Percentiles rank a stretch among this genome's conserved stretches.
Evolutionary conservation across 2,329 filamentous ascomycete genomes (phyloP).

Genomic region (Alternaria arbusti): DNA sequence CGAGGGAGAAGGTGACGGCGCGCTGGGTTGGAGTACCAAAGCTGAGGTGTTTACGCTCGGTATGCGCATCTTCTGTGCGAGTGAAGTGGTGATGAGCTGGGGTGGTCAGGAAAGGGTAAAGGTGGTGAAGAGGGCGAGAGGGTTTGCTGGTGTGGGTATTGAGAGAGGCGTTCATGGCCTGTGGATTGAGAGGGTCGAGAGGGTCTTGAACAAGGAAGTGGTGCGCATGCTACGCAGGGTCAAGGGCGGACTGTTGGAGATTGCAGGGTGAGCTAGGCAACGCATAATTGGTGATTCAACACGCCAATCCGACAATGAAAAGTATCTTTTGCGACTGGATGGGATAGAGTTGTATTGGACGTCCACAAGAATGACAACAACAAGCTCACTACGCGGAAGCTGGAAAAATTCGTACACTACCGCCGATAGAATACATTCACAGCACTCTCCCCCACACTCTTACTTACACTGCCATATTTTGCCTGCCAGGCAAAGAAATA

Average conservation of each 20-base stretch:
- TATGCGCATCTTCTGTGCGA: conserved; percentile 51
- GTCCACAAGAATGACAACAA: background rate
- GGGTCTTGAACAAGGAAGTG: conserved; percentile 35
- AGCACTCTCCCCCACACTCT: conserved; percentile 33
- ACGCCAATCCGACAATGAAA: background rate
- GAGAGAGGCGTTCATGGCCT: conserved; percentile 41
- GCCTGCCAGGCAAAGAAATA: conserved; percentile 99
- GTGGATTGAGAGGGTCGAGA: conserved; percentile 46
- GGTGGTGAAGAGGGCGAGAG: conserved; percentile 35
- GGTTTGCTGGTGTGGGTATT: conserved; percentile 29
- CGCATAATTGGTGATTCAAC: background rate
- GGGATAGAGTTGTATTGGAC: background rate
- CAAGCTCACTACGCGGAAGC: background rate
- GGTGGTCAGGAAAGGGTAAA: conserved; percentile 18
- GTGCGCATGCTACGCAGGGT: conserved; percentile 13
- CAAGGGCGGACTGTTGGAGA: conserved; percentile 3
- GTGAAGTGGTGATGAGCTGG: conserved; percentile 49
- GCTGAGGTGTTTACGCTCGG: conserved; percentile 70
- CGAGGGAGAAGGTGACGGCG: conserved; percentile 61
- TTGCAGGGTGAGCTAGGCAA: background rate
- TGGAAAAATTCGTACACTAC: background rate
- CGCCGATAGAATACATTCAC: conserved; percentile 30
- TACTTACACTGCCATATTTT: conserved; percentile 85
- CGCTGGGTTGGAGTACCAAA: conserved; percentile 75
- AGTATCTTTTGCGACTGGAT: background rate